Conservation (phyloP, 768 basidiomycete genomes). For the Trametes gibbosa region DNA sequence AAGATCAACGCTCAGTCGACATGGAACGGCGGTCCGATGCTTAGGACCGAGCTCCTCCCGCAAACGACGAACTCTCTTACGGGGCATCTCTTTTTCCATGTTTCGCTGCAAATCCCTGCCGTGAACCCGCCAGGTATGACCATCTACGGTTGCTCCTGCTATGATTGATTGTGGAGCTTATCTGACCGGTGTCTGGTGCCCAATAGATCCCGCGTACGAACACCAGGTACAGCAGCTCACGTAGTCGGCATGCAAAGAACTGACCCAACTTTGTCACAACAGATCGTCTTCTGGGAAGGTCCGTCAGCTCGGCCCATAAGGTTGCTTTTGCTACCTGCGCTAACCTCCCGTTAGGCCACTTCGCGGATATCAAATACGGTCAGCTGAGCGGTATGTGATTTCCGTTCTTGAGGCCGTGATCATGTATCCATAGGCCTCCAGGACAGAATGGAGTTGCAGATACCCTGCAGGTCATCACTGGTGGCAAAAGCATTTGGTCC, state of each 20-base stretch:
- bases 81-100: slow-evolving; percentile 24
- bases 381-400: slow-evolving; percentile 16
- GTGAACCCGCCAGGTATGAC: slow-evolving; percentile 21
- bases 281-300: slow-evolving; percentile 27
- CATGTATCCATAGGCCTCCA: neutral
- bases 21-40: slow-evolving; percentile 33
- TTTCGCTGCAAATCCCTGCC: slow-evolving; percentile 23
- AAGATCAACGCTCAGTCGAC: slow-evolving; percentile 26
- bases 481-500: slow-evolving; percentile 24
- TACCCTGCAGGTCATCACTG: slow-evolving; percentile 24
- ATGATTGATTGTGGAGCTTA: neutral
- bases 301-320: neutral
- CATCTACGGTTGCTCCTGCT: neutral
- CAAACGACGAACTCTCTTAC: slow-evolving; percentile 31
- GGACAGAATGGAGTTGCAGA: slow-evolving; percentile 24
- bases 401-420: neutral
- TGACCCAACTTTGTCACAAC: neutral
- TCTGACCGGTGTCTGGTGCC: neutral
- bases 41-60: slow-evolving; percentile 33
- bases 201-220: slow-evolving; percentile 21
- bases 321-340: neutral
- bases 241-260: neutral
- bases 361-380: slow-evolving; percentile 25
- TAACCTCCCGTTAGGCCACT: slow-evolving; percentile 11
- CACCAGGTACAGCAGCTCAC: slow-evolving; percentile 11